These are phyloP conservation scores for Solanum hybrid DNA, from an alignment of 305 asterid species.

Conservation along the genomic window DNA sequence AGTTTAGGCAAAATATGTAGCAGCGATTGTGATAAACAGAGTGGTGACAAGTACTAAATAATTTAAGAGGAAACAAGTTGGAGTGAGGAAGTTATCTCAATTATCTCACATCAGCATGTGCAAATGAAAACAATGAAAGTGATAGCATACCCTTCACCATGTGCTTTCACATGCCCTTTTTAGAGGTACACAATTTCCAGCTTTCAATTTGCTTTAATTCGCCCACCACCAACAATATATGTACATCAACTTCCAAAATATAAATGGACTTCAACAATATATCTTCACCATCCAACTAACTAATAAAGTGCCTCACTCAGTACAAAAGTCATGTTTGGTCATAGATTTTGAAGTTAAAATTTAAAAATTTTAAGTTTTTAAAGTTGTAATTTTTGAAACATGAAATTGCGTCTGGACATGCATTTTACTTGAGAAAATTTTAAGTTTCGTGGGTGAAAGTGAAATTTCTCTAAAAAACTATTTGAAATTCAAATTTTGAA, in stretches of 20 bases:
- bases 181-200: background rate
- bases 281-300: background rate
- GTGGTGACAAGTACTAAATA: background rate
- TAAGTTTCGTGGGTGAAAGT: background rate
- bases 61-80: background rate
- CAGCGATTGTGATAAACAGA: background rate
- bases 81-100: background rate
- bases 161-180: constrained; percentile 7
- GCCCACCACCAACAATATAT: background rate
- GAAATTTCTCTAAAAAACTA: background rate
- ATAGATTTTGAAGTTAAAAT: background rate
- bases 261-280: background rate
- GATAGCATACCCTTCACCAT: background rate
- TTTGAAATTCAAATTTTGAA: background rate
- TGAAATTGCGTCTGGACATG: background rate
- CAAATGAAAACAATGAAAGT: constrained; percentile 4
- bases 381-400: background rate
- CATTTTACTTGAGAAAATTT: background rate
- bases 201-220: background rate
- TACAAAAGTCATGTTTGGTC: background rate
- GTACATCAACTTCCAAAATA: background rate
- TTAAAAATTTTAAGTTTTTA: background rate
- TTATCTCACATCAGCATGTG: background rate
- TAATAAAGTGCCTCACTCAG: background rate
- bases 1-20: background rate